Conservation (phyloP, 371 early-diverging fungal species). For the Mucor plumbeus region DNA sequence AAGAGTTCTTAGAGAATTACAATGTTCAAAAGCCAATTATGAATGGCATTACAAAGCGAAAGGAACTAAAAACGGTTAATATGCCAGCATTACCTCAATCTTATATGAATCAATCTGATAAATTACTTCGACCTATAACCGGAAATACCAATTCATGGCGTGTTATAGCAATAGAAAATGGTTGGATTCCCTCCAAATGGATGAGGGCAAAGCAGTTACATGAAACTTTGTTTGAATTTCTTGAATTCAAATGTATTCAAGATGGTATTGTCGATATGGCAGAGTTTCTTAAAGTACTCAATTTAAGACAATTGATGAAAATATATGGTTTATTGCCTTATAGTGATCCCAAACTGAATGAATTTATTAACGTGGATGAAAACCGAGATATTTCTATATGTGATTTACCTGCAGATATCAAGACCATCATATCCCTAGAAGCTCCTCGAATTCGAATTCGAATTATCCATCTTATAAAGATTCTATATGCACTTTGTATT, state of each 20-base stretch:
- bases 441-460: neutral
- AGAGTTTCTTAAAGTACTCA: neutral
- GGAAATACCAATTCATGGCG: neutral
- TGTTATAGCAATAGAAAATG: slow-evolving; percentile 13
- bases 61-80: neutral
- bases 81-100: slow-evolving; percentile 7
- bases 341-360: neutral
- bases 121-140: neutral
- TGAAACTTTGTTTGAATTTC: slow-evolving; percentile 2
- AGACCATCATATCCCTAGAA: neutral
- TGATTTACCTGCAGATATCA: slow-evolving; percentile 21
- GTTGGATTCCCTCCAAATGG: slow-evolving; percentile 24
- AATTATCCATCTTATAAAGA: neutral
- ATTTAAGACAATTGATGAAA: neutral
- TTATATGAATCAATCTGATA: neutral
- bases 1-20: slow-evolving; percentile 8
- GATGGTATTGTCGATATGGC: slow-evolving; percentile 1
- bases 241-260: neutral
- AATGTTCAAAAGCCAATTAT: neutral
- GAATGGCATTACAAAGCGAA: neutral
- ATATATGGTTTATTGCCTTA: slow-evolving; percentile 15
- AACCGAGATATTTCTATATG: neutral
- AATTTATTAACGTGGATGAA: neutral
- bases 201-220: slow-evolving; percentile 19
- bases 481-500: slow-evolving; percentile 8